Base-by-base conservation (phyloP, 2,329 filamentous ascomycete genomes). In the Calcarisporium arbuscula region DNA sequence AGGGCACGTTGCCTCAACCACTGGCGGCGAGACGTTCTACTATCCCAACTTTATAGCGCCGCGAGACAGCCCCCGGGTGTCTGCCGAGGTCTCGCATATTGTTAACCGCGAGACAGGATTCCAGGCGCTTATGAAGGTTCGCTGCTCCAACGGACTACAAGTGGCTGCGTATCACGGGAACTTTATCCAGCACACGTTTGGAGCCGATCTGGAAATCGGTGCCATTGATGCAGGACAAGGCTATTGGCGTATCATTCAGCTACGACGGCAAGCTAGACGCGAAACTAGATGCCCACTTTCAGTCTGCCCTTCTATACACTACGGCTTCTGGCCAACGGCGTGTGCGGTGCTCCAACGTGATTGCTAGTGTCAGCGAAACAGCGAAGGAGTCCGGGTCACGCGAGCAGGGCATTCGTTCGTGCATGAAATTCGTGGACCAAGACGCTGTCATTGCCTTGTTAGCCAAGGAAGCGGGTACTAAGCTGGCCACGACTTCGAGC, bases 231-330 rank as follows among this genome's bases (percentile, higher is more conserved):
- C 87, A 15, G n/a, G 92, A 98, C 62, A 95, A 95, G 65, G 87
- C 90, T 8, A 74, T 98, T 45, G 85, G 82, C 4, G 85, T 96
- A 9, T 82, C 87, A 31, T 98, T 98, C 58, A 85, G 77, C 49
- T 94, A 98, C 58, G 92, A 98, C 54, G 92, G 92, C 40, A 96
- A 96, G 62, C 76, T 98, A n/a, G 92, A 98, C 60, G 70, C 87
- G 5, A 95, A 95, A 61, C 73, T 96, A 16, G 92, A 98, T 59
- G 90, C 90, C 7, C 92, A 98, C 62, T 98, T 98, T 72, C 92
- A 98, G 58, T 87, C 85, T 16, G 92, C 92, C 3, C 67, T 98
- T 4, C 74, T 98, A 3, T 98, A 98, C 63, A 98, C 92, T 1
- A 94, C 90, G 5, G 85, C 88, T 5, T 81, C 75, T 32, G 92